Percentiles rank a stretch among this genome's conserved stretches.
Evolutionary conservation across 495 filamentous ascomycete species (phyloP).

Genomic region (Penicillium goetzii): DNA sequence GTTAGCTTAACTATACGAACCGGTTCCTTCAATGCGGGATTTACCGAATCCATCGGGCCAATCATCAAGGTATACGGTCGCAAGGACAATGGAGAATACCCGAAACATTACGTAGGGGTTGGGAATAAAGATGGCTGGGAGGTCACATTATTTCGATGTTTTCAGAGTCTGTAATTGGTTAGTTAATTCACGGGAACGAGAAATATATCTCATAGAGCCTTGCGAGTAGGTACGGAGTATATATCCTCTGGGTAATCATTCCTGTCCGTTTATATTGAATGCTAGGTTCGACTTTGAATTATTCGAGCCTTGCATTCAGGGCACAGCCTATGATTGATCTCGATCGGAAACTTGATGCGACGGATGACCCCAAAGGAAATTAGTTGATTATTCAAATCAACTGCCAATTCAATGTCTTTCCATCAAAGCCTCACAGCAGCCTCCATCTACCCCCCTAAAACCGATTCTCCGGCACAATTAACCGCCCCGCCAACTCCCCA

Average conservation of each 20-base stretch:
- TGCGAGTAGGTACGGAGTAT: too few relatives aligned
- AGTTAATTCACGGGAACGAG: neutral
- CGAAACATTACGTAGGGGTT: neutral
- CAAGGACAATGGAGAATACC: neutral
- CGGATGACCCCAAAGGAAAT: neutral
- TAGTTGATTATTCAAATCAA: neutral
- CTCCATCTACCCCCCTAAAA: conserved; percentile 13
- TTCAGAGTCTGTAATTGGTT: too few relatives aligned
- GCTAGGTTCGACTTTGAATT: neutral
- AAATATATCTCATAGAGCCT: too few relatives aligned
- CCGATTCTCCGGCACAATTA: conserved; percentile 29
- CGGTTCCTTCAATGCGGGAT: conserved; percentile 48
- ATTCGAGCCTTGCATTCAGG: neutral
- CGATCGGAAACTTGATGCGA: too few relatives aligned
- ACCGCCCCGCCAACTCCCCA: conserved; percentile 19
- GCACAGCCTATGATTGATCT: too few relatives aligned
- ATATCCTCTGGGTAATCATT: too few relatives aligned
- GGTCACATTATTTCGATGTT: too few relatives aligned
- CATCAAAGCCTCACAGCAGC: neutral
- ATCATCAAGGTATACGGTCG: neutral
- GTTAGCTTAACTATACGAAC: neutral
- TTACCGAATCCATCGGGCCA: conserved; percentile 47
- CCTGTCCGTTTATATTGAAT: neutral
- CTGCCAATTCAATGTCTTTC: neutral
- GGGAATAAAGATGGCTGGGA: neutral